Conservation (phyloP, 2,329 filamentous ascomycete species). For the Fusarium redolens region DNA sequence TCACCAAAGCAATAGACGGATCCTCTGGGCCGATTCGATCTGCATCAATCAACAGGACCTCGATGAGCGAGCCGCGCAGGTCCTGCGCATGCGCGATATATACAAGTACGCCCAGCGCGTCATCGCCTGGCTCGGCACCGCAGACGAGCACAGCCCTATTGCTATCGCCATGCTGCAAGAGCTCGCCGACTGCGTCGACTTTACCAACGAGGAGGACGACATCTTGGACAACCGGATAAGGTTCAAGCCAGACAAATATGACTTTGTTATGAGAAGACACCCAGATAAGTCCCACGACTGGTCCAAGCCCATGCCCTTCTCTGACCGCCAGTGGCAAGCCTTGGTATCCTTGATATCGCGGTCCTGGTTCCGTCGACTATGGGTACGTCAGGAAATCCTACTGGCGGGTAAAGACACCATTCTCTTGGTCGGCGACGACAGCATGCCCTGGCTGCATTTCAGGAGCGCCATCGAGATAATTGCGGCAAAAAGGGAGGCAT, state of each 20-base stretch:
- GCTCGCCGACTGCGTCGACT: constrained; percentile 1
- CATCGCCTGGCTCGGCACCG: constrained; percentile 1
- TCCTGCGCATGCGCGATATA: constrained; percentile 4
- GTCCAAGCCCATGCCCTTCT: background rate
- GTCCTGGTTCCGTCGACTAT: background rate
- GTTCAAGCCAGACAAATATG: background rate
- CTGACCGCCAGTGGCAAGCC: background rate
- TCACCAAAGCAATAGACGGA: background rate
- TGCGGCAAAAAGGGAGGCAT: background rate
- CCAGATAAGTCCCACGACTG: background rate
- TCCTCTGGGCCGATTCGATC: constrained; percentile 11
- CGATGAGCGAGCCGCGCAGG: background rate
- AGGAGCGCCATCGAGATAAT: background rate
- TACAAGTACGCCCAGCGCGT: background rate
- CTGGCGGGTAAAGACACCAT: background rate
- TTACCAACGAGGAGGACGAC: background rate
- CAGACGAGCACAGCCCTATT: background rate
- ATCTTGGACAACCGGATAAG: background rate
- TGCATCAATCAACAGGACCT: constrained; percentile 8
- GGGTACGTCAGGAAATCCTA: background rate
- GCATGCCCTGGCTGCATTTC: background rate
- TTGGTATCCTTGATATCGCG: background rate
- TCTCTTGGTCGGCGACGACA: background rate
- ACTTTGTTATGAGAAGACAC: background rate
- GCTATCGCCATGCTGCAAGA: background rate